phyloP scores from a whole-genome alignment of 2,329 filamentous ascomycete genomes.

The Alternaria panax region DNA sequence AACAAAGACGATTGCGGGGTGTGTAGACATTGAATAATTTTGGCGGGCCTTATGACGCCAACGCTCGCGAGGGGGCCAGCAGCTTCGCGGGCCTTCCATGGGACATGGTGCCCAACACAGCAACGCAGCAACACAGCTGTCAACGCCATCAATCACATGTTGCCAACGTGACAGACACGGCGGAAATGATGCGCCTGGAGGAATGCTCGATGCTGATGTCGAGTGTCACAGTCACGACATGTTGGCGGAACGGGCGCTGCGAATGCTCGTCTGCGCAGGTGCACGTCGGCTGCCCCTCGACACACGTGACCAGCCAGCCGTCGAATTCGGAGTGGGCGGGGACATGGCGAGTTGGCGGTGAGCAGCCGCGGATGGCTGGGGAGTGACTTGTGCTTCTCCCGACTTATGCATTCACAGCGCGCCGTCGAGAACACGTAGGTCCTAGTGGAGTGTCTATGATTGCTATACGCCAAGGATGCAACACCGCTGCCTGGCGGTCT shows the following conservation, averaged over 20 bases:
- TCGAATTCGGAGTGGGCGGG: conserved; percentile 13
- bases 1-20: conserved; percentile 10
- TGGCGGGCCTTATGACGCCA: conserved; percentile 34
- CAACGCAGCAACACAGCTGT: conserved; percentile 18
- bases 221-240: not conserved
- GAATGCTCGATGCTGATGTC: not conserved
- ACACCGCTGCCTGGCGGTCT: conserved; percentile 43
- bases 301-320: conserved; percentile 33
- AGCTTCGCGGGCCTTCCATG: conserved; percentile 35
- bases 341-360: conserved; percentile 44
- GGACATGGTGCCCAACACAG: conserved; percentile 16
- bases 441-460: conserved; percentile 21
- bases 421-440: conserved; percentile 34
- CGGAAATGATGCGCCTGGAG: not conserved
- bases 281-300: conserved; percentile 38
- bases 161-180: not conserved
- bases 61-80: conserved; percentile 27
- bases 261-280: conserved; percentile 10
- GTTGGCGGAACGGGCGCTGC: not conserved
- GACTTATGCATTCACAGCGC: conserved; percentile 29
- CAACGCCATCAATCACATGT: conserved; percentile 6
- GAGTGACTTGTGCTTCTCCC: conserved; percentile 13
- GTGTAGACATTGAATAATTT: conserved; percentile 29
- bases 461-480: conserved; percentile 31
- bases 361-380: conserved; percentile 45